Evolutionary conservation across 1,284 basidiomycete genomes (phyloP), one percentile per base, ranked within the genome.

Genomic region (Abortiporus biennis): DNA sequence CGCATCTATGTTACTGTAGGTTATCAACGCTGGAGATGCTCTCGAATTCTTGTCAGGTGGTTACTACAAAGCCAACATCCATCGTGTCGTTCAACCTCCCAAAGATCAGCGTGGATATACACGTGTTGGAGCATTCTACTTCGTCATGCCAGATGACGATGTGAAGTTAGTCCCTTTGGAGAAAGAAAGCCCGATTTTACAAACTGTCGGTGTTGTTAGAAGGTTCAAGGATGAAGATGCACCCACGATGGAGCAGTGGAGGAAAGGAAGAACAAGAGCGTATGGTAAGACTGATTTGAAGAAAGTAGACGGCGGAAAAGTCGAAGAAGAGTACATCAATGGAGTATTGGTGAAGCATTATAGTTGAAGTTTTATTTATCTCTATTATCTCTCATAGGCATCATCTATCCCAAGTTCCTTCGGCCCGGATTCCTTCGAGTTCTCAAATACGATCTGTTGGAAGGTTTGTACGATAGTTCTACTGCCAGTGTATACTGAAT

Each of bases 71-170:
- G 65, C 62, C 11, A 69, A 63, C 0, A 56, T 66, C 25, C 64
- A 66, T 47, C 63, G 68, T 36, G 74, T 77, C 37, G 53, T 68
- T 20, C 64, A 69, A 17, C 76, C 74, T 8, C 74, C 73, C 0
- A 47, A 55, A 12, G 74, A 76, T 48, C 76, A 77, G 48, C 58
- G 56, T 0, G 59, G 67, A 15, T 56, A 56, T 48, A 54, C 62
- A 36, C 61, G 71, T 13, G 59, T 72, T 6, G 67, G 69, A 9
- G 54, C 68, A 15, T 63, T 69, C 47, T 72, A 71, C 57, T 72
- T 73, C 47, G 59, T 49, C 11, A 54, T 59, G 32, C 51, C 59
- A 23, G 57, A 59, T 38, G 62, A 64, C 47, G 44, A 56, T 22
- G 50, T 61, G n/a, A 44, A 40, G 24, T 53, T 66, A 23, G 40